Evolutionary conservation across 208 protist genomes (phyloP).

Genomic region (Trypanosoma conorhini): DNA sequence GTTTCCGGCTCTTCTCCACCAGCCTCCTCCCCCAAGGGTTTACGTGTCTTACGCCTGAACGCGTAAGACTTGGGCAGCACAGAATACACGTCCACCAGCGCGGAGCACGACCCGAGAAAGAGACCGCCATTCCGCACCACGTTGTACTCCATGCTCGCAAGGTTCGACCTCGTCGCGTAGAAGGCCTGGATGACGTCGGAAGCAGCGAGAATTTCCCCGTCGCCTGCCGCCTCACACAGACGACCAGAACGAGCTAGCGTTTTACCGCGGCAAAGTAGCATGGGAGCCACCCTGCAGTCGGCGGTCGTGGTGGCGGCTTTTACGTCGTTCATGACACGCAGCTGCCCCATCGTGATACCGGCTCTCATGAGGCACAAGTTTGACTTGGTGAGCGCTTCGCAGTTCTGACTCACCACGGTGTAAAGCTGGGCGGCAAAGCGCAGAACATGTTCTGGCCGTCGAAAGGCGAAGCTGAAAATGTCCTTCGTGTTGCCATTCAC

Average conservation of each 20-base stretch:
- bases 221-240: constrained; percentile 64
- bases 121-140: constrained; percentile 56
- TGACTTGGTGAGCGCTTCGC: constrained; percentile 21
- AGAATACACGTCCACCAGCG: constrained; percentile 70
- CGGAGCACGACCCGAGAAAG: constrained; percentile 47
- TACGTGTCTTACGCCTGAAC: constrained; percentile 53
- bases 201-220: constrained; percentile 77
- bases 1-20: not conserved
- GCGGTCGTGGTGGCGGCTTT: not conserved
- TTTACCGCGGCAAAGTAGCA: constrained; percentile 25
- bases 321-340: constrained; percentile 6
- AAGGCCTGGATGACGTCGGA: constrained; percentile 73
- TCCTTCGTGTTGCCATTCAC: constrained; percentile 83
- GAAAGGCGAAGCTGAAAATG: constrained; percentile 86
- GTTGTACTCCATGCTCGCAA: constrained; percentile 80
- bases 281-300: not conserved
- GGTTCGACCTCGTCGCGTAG: constrained; percentile 65
- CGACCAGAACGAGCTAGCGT: constrained; percentile 68
- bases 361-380: constrained; percentile 71
- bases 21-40: constrained; percentile 4
- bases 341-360: constrained; percentile 38
- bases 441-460: constrained; percentile 72
- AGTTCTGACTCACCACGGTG: constrained; percentile 55
- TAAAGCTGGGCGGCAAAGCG: constrained; percentile 78
- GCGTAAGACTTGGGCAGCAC: constrained; percentile 76